phyloP scores from a whole-genome alignment of 495 filamentous ascomycete genomes.

The Hypoxylon rickii region DNA sequence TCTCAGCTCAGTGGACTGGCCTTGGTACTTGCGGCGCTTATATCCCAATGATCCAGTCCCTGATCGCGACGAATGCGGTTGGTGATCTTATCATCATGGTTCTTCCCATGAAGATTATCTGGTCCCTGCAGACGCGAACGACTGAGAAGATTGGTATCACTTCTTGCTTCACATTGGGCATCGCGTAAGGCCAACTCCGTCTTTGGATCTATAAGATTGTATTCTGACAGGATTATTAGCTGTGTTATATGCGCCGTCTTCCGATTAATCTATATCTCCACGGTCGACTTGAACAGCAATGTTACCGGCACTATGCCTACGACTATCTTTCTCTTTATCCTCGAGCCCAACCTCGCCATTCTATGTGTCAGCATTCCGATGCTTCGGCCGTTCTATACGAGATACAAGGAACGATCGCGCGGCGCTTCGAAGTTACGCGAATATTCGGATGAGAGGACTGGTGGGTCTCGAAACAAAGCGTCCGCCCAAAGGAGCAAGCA shows the following conservation, averaged over 20 bases:
- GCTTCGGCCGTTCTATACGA: slow-evolving; percentile 20
- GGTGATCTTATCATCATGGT: slow-evolving; percentile 58
- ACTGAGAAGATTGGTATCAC: slow-evolving; percentile 54
- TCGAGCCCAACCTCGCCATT: slow-evolving; percentile 21
- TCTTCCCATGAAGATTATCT: slow-evolving; percentile 56
- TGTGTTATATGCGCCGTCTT: slow-evolving; percentile 19
- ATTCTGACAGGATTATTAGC: slow-evolving; percentile 7
- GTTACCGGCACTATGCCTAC: slow-evolving; percentile 30
- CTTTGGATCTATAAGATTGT: not conserved
- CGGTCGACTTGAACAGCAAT: slow-evolving; percentile 18
- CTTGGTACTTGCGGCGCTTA: slow-evolving; percentile 11
- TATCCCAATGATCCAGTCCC: slow-evolving; percentile 40
- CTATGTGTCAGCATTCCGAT: slow-evolving; percentile 27
- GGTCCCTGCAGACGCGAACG: slow-evolving; percentile 49
- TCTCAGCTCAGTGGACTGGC: slow-evolving; percentile 30
- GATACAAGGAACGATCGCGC: slow-evolving; percentile 11
- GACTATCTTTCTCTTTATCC: slow-evolving; percentile 20
- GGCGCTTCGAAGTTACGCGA: slow-evolving; percentile 11
- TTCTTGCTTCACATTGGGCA: slow-evolving; percentile 56
- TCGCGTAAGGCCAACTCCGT: slow-evolving; percentile 48
- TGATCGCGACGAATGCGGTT: slow-evolving; percentile 59
- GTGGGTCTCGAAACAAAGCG: not conserved
- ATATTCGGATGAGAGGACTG: slow-evolving; percentile 7
- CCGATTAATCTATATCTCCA: slow-evolving; percentile 23
- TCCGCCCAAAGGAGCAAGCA: slow-evolving; percentile 7